phyloP scores from a whole-genome alignment of 2,329 filamentous ascomycete genomes.

The Sporothrix globosa region DNA sequence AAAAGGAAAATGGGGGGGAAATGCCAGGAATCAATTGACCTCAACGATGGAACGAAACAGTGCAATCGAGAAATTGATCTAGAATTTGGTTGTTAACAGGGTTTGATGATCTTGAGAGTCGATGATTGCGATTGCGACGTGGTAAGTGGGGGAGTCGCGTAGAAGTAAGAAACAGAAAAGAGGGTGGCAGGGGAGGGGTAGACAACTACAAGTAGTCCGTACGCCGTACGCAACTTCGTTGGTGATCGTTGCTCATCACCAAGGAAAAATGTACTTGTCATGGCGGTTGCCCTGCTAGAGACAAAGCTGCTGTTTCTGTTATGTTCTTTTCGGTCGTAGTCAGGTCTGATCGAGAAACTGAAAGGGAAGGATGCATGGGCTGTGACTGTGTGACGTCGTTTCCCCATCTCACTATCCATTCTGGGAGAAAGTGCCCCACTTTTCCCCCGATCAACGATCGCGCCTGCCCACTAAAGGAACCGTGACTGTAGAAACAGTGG shows the following conservation, averaged over 20 bases:
- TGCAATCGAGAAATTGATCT: not conserved
- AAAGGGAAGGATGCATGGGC: constrained; percentile 3
- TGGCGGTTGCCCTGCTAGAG: constrained; percentile 1
- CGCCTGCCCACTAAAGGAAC: constrained; percentile 17
- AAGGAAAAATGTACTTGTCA: not conserved
- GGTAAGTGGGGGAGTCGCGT: not conserved
- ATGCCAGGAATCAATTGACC: not conserved
- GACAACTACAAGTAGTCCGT: not conserved
- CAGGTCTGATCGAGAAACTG: constrained; percentile 5
- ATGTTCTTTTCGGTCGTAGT: constrained; percentile 13
- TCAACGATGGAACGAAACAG: not conserved
- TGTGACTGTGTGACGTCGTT: constrained; percentile 28
- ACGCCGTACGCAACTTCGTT: not conserved
- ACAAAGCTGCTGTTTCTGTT: not conserved
- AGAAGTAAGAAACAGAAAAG: not conserved
- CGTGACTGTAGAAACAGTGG: not conserved
- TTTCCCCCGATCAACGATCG: constrained; percentile 18
- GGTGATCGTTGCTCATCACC: constrained; percentile 9
- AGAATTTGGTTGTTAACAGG: not conserved
- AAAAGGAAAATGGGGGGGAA: too few relatives aligned
- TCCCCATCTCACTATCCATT: not conserved
- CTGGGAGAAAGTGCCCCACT: constrained; percentile 5
- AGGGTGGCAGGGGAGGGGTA: constrained; percentile 2
- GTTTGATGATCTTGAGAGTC: not conserved
- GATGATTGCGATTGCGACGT: not conserved